Conservation (phyloP, 1,284 basidiomycete species). For the Ganoderma lingzhi region DNA sequence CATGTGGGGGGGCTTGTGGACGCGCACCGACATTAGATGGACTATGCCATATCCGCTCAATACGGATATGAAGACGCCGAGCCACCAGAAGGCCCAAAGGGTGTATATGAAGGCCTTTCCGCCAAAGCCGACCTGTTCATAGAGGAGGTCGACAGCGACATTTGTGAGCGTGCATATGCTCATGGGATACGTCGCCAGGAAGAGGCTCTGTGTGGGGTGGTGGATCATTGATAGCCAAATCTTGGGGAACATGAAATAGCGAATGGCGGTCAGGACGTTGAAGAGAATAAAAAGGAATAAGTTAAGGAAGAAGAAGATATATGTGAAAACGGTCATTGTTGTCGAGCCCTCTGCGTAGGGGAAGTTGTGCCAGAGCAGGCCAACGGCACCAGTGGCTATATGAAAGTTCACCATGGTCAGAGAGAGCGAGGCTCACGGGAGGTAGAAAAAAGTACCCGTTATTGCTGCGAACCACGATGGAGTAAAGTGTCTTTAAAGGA, state of each 20-base stretch:
- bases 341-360: slow-evolving; percentile 46
- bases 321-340: slow-evolving; percentile 43
- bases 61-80: slow-evolving; percentile 56
- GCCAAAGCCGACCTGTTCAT: slow-evolving; percentile 49
- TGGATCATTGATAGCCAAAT: slow-evolving; percentile 46
- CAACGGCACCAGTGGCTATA: slow-evolving; percentile 50
- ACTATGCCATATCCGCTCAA: slow-evolving; percentile 61
- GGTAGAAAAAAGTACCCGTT: slow-evolving; percentile 35
- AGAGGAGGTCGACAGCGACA: slow-evolving; percentile 34
- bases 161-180: slow-evolving; percentile 60
- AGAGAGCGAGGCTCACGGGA: too few species aligned
- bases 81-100: slow-evolving; percentile 72
- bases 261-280: slow-evolving; percentile 45
- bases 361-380: slow-evolving; percentile 48
- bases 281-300: slow-evolving; percentile 60
- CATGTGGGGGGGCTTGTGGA: neutral
- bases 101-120: slow-evolving; percentile 55
- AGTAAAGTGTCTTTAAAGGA: slow-evolving; percentile 48
- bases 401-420: neutral
- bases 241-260: slow-evolving; percentile 60
- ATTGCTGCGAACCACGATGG: slow-evolving; percentile 56
- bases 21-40: slow-evolving; percentile 55
- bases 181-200: slow-evolving; percentile 69
- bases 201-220: slow-evolving; percentile 67
- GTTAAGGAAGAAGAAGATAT: slow-evolving; percentile 62